Base-by-base conservation (phyloP, 495 filamentous ascomycete genomes). In the Neurospora sp. region DNA sequence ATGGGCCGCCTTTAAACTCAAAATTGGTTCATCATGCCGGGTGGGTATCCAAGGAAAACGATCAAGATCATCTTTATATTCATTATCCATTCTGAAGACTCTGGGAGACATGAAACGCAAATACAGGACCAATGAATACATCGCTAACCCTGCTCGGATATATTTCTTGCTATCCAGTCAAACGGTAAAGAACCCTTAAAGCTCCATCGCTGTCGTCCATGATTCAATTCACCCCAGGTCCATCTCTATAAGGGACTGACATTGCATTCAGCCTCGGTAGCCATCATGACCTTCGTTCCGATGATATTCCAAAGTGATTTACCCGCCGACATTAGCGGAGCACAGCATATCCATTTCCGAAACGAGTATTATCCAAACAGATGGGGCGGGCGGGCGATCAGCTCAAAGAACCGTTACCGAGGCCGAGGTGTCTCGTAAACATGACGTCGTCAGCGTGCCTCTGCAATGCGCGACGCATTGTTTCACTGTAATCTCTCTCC, bases 381-480 rank as follows among this genome's bases (percentile, higher is more conserved):
- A 53, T 39, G 48, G 18, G 14, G 27, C 44, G 44, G 27, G 40
- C 16, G 39, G 27, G 40, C 16, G 39, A 42, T 69, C 53, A 68
- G 41, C 38, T 44, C 35, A 73, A 40, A 71, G 35, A 31, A 70
- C 76, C 76, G 71, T 79, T 74, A 65, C 79, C 79, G 75, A 91
- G 75, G 14, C 92, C 91, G 70, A 94, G 85, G 41, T 90, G 89
- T 71, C 88, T 86, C 78, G 94, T 87, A 81, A 92, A 93, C 74
- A 92, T 84, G 73, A 92, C 91, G 78, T 96, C 94, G 82, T 94
- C 89, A 18, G 93, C 93, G 80, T 96, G 93, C 78, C 86, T 85
- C 82, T 93, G 88, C 72, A 97, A 81, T 12, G 91, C 93, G 70
- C 86, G 83, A 70, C 93, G 87, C 92, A 97, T 94, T 75, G 82